A percentile compares a stretch with the other conserved stretches of the same genome.
Conservation (phyloP, 768 basidiomycete genomes). For the Chalciporus sphaerocephalus region DNA sequence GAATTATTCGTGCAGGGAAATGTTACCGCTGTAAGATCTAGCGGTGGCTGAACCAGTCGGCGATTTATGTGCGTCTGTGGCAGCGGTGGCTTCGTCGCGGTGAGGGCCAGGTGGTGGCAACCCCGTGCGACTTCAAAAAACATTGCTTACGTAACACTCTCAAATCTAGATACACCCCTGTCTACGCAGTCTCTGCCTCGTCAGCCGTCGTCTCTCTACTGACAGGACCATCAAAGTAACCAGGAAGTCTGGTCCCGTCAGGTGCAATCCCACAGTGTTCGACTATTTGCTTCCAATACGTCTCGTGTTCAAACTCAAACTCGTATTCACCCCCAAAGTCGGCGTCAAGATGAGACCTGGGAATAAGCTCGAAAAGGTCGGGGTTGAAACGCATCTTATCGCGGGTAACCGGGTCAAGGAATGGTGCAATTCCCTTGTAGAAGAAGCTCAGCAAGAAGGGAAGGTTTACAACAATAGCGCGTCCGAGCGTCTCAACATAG, state of each 20-base stretch:
- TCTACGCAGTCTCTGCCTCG: not conserved
- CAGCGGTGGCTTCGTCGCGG: conserved; percentile 18
- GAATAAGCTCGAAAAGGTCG: conserved; percentile 69
- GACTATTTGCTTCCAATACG: conserved; percentile 77
- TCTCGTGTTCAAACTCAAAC: conserved; percentile 67
- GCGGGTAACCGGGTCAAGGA: conserved; percentile 82
- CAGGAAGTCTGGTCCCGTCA: conserved; percentile 46
- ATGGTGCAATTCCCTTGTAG: conserved; percentile 80
- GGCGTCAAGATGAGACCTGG: conserved; percentile 69
- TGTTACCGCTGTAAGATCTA: conserved; percentile 1
- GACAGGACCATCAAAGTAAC: conserved; percentile 29
- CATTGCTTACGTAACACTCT: not conserved
- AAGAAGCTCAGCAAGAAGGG: conserved; percentile 71
- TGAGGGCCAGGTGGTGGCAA: conserved; percentile 10
- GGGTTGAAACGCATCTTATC: conserved; percentile 96
- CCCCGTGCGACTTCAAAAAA: not conserved
- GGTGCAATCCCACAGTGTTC: conserved; percentile 55
- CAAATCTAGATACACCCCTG: not conserved
- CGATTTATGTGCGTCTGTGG: conserved; percentile 24
- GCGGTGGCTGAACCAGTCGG: conserved; percentile 24
- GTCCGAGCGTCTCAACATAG: conserved; percentile 84
- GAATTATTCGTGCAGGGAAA: not conserved
- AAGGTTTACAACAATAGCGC: conserved; percentile 79
- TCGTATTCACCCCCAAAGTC: conserved; percentile 78
- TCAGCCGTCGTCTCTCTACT: not conserved